Evolutionary conservation across 2,329 filamentous ascomycete species (phyloP).

Genomic region (Fusarium sp.): DNA sequence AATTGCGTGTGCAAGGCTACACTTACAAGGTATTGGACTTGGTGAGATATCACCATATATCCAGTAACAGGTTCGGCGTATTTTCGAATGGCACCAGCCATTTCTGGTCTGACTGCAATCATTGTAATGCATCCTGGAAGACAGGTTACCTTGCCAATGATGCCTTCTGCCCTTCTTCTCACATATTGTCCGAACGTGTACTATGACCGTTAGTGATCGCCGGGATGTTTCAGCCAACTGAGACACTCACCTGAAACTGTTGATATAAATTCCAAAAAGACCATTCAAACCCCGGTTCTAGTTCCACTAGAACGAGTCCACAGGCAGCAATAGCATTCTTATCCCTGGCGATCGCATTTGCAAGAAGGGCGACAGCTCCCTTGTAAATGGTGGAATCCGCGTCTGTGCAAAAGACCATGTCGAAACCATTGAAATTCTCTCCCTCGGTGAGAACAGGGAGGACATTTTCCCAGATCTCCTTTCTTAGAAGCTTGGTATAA

Average conservation of each 20-base stretch:
- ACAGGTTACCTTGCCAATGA: slow-evolving; percentile 35
- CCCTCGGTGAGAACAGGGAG: slow-evolving; percentile 31
- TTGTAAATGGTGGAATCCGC: slow-evolving; percentile 40
- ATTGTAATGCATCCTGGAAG: slow-evolving; percentile 39
- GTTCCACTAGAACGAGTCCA: slow-evolving; percentile 32
- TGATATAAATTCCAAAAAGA: slow-evolving; percentile 40
- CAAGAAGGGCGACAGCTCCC: slow-evolving; percentile 27
- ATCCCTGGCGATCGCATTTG: slow-evolving; percentile 29
- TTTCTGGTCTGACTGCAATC: slow-evolving; percentile 36
- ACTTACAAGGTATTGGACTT: slow-evolving; percentile 40
- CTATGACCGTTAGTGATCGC: neutral
- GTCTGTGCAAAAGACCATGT: slow-evolving; percentile 38
- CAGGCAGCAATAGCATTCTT: slow-evolving; percentile 37
- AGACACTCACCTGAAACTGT: slow-evolving; percentile 31
- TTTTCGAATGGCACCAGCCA: slow-evolving; percentile 36
- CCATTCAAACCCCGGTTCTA: slow-evolving; percentile 39
- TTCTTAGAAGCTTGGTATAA: slow-evolving; percentile 29
- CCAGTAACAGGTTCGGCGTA: slow-evolving; percentile 35
- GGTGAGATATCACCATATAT: slow-evolving; percentile 34
- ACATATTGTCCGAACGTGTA: slow-evolving; percentile 39
- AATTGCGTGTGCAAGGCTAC: neutral
- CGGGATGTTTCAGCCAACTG: accelerated
- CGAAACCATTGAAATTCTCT: slow-evolving; percentile 23
- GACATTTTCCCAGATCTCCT: slow-evolving; percentile 35
- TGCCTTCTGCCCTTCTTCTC: slow-evolving; percentile 29